Percentiles rank a stretch among this genome's conserved stretches.
These are phyloP conservation scores for Ochromonas danica DNA, from an alignment of 108 stramenopile species.

Conservation along the genomic window DNA sequence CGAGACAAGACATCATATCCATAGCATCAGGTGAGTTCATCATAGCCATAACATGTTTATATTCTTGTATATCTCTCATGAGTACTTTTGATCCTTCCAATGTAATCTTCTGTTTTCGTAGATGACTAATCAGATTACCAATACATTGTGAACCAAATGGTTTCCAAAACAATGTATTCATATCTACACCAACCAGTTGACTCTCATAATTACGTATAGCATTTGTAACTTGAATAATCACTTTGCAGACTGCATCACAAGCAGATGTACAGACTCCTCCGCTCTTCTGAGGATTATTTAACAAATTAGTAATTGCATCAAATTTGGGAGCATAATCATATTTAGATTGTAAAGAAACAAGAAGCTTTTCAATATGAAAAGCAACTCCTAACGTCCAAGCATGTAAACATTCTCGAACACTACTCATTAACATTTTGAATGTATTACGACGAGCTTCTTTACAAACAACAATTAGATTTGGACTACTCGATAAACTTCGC, in stretches of 20 bases:
- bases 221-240: not conserved
- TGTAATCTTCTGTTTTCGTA: constrained; percentile 5
- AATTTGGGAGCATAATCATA: constrained; percentile 8
- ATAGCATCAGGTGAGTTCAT: constrained; percentile 25
- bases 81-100: not conserved
- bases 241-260: constrained; percentile 3
- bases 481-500: not conserved
- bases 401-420: not conserved
- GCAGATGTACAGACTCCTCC: not conserved
- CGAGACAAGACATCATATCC: constrained; percentile 21
- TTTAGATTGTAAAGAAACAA: not conserved
- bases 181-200: not conserved
- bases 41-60: constrained; percentile 1
- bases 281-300: not conserved
- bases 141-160: constrained; percentile 10
- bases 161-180: constrained; percentile 26
- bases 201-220: not conserved
- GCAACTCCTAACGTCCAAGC: not conserved
- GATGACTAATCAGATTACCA: constrained; percentile 4
- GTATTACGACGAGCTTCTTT: not conserved
- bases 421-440: not conserved
- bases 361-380: not conserved
- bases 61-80: constrained; percentile 5
- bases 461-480: constrained; percentile 1
- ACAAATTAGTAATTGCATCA: not conserved